Base-by-base conservation (phyloP, 176 grass and related monocot species). In the Zizania latifolia region DNA sequence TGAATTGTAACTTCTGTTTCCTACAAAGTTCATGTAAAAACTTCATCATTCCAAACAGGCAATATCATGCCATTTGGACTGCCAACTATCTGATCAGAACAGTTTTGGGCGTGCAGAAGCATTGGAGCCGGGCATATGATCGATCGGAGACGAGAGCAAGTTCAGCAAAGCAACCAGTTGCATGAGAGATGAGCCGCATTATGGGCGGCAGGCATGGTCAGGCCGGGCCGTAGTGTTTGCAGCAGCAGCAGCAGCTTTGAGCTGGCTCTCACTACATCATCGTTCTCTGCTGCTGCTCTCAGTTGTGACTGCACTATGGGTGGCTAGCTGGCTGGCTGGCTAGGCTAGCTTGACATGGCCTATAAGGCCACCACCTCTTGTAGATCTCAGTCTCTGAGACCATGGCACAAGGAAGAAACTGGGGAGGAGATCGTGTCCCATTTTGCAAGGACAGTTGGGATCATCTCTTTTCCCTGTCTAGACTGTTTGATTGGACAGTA, bases 201-300 rank as follows among this genome's bases (percentile, higher is more conserved):
- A 87, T 87, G 79, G 79, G 10, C n/a, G n/a, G n/a, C n/a, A 10
- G 58, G 59, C 74, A 72, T 60, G 71, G 35, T 27, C 66, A 24
- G 55, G 71, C 24, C 62, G 34, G 54, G 64, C 45, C 6, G 19
- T 51, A 51, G 46, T 14, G 63, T 26, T 40, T 68, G 31, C 33
- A 29, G 69, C 39, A 22, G 68, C 57, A 51, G 22, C 59, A 13
- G 65, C 65, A 65, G 30, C 72, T 23, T 67, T 50, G 85, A 87
- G 74, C 85, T 87, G 85, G 79, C 76, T 67, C 50, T 78, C 85
- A 72, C 78, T 81, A n/a, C n/a, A n/a, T n/a, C n/a, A n/a, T n/a
- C n/a, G n/a, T n/a, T n/a, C n/a, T n/a, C n/a, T n/a, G n/a, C n/a
- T n/a, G n/a, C n/a, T n/a, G n/a, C n/a, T n/a, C n/a, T n/a, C n/a